Evolutionary conservation across 2,329 filamentous ascomycete genomes (phyloP).

Genomic region (Mariannaea elegans): DNA sequence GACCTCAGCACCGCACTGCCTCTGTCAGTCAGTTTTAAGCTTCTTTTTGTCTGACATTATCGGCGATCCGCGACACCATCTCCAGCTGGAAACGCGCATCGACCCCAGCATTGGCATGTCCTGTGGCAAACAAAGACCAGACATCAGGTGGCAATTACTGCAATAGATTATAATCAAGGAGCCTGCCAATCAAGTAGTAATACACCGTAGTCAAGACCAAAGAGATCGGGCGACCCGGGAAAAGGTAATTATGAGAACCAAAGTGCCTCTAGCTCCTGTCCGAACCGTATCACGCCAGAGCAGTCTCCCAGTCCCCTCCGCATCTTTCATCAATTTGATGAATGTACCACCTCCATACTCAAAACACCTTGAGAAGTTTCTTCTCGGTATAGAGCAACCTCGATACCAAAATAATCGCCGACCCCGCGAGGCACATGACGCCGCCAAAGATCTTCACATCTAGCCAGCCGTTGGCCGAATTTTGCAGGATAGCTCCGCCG

Average conservation of each 20-base stretch:
- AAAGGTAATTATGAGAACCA: neutral
- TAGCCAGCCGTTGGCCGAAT: conserved; percentile 39
- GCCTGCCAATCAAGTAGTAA: no score
- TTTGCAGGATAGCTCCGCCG: conserved; percentile 50
- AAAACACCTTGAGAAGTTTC: neutral
- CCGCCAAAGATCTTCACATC: conserved; percentile 48
- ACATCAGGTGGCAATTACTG: no score
- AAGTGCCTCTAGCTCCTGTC: neutral
- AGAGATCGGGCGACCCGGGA: no score
- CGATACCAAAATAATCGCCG: conserved; percentile 16
- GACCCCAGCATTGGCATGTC: no score
- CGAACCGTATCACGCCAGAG: neutral
- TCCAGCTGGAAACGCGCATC: no score
- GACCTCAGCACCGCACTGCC: no score
- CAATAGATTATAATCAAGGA: no score
- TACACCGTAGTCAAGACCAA: no score
- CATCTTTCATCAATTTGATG: neutral
- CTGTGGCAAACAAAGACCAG: no score
- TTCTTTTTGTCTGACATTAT: no score
- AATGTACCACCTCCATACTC: neutral
- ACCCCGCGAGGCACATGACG: conserved; percentile 27
- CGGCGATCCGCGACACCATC: no score
- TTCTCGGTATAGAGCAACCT: neutral
- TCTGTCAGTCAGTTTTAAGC: no score
- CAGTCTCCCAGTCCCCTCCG: neutral